Evolutionary conservation across 768 basidiomycete species (phyloP).

Genomic region (Agrocybe praecox): DNA sequence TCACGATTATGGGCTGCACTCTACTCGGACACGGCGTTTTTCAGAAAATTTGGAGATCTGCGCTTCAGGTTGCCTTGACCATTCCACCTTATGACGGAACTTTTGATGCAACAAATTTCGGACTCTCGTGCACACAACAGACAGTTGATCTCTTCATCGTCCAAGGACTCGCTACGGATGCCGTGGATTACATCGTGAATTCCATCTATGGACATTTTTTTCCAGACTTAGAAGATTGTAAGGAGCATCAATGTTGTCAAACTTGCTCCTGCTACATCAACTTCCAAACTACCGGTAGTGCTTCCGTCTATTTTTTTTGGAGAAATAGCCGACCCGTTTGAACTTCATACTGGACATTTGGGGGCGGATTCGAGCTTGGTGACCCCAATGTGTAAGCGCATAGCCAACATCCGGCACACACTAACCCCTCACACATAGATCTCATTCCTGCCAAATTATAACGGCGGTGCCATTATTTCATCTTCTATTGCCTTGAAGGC

Average conservation of each 20-base stretch:
- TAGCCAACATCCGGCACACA: no score
- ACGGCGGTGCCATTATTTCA: conserved; percentile 44
- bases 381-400: conserved; percentile 31
- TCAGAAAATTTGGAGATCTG: conserved; percentile 4
- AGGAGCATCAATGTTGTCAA: conserved; percentile 53
- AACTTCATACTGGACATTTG: conserved; percentile 56
- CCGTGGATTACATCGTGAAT: conserved; percentile 34
- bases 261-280: conserved; percentile 39
- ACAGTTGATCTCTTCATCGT: conserved; percentile 34
- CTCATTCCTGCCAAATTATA: conserved; percentile 33
- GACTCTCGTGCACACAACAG: conserved; percentile 52
- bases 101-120: conserved; percentile 39
- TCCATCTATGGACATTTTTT: conserved; percentile 28
- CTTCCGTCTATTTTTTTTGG: no score
- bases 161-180: conserved; percentile 34
- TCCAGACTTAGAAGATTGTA: conserved; percentile 49
- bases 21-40: no score
- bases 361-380: conserved; percentile 50
- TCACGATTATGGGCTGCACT: no score
- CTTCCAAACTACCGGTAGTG: conserved; percentile 53
- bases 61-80: conserved; percentile 35
- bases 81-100: conserved; percentile 35
- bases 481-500: conserved; percentile 46
- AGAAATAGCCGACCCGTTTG: no score
- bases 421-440: background rate